Evolutionary conservation across 345 rosid genomes (phyloP), one percentile per base, ranked within the genome.

Genomic region (Euphorbia pulcherrima): DNA sequence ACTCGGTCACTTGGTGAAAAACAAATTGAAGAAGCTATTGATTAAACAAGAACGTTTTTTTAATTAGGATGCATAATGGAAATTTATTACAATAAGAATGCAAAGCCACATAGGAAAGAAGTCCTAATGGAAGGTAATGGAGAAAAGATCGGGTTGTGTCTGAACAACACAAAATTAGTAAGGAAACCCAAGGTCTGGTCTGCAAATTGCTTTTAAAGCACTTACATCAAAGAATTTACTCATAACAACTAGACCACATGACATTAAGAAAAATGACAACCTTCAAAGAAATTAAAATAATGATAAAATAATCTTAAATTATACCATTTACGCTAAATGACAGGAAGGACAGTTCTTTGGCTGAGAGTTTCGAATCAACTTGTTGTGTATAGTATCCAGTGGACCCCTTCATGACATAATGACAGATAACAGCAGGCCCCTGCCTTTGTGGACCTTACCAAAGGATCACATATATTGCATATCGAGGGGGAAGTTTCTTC

Each of bases 211-310:
- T 24, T 57, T 16, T 11, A 27, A 57, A 27, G 35, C 0, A 13
- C 35, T 18, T 8, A 8, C 27, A 6, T 27, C 66, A 41, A 41
- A 41, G 28, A 61, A 17, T 23, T 1, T 1, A 62, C 41, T 62
- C 9, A 17, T 27, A 65, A 33, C 27, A 21, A 20, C 16, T 35
- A 35, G 48, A 66, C 12, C 60, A 11, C 24, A 37, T 3, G 30
- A 13, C 1, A 35, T 52, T 37, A 35, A 28, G 13, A 12, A 53
- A 37, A 54, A 54, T 3, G 21, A 20, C 48, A 17, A 13, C 27
- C 51, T 67, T 21, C 54, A 33, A 37, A 39, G 61, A 60, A 67
- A 53, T 24, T 14, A 67, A 54, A 67, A 16, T 35, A 26, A 44
- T 3, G 17, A 26, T 54, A 27, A 12, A 28, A 30, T 27, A 64